Evolutionary conservation across 495 filamentous ascomycete genomes (phyloP).

Genomic region (Aspergillus panamensis): DNA sequence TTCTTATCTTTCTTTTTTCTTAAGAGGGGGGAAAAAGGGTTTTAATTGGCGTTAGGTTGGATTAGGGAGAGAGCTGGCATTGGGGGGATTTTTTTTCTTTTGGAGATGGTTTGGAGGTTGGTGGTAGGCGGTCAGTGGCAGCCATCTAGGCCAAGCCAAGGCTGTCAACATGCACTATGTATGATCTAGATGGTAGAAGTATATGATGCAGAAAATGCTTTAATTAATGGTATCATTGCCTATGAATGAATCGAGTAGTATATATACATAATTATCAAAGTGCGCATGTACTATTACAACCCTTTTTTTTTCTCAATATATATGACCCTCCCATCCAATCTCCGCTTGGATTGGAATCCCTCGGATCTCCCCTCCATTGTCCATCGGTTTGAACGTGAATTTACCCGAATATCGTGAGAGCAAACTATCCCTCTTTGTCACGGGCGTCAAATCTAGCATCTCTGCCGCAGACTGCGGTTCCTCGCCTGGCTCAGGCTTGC

Average conservation of each 20-base stretch:
- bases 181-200: not conserved
- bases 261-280: too few species aligned
- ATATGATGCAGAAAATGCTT: not conserved
- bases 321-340: constrained; percentile 42
- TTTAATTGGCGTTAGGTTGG: not conserved
- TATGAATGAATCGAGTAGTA: too few species aligned
- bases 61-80: too few species aligned
- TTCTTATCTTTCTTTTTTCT: not conserved
- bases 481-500: constrained; percentile 4
- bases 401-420: constrained; percentile 27
- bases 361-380: constrained; percentile 40
- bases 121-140: constrained; percentile 1
- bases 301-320: constrained; percentile 24
- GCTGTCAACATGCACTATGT: not conserved
- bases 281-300: too few species aligned
- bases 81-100: not conserved
- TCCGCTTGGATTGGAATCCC: constrained; percentile 48
- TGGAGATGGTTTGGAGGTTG: not conserved
- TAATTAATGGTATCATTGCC: too few species aligned
- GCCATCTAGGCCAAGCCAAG: not conserved
- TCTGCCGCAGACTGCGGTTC: constrained; percentile 21
- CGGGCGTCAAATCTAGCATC: constrained; percentile 34
- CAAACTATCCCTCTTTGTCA: constrained; percentile 27
- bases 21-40: not conserved
- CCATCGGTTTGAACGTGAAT: constrained; percentile 29